Evolutionary conservation across 1,284 basidiomycete genomes (phyloP).

Genomic region (Porodaedalea pini): DNA sequence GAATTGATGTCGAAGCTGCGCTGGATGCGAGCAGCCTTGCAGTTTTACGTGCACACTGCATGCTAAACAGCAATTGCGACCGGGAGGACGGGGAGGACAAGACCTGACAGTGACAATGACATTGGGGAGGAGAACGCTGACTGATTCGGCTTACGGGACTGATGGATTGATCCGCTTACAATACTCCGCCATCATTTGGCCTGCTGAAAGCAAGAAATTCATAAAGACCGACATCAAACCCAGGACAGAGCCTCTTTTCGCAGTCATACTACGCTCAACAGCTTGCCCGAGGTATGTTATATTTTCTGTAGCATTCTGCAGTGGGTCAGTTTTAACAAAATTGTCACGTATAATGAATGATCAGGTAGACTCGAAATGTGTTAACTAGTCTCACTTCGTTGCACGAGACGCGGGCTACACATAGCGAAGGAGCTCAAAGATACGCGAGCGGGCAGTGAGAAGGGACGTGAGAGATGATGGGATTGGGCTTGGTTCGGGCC

Average conservation of each 20-base stretch:
- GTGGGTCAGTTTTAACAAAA: too few relatives aligned
- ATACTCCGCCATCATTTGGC: neutral
- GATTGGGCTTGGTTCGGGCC: slow-evolving; percentile 36
- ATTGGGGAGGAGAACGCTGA: neutral
- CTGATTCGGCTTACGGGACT: neutral
- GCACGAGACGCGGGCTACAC: neutral
- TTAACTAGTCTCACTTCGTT: neutral
- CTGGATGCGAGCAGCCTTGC: neutral
- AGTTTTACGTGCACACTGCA: neutral
- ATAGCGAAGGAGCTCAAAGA: neutral
- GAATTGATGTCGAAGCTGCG: neutral
- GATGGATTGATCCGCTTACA: slow-evolving; percentile 1
- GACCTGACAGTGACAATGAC: neutral
- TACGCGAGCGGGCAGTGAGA: neutral
- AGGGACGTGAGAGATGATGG: neutral
- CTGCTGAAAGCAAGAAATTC: too few relatives aligned
- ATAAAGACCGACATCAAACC: neutral
- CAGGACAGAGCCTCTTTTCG: too few relatives aligned
- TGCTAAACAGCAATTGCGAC: neutral
- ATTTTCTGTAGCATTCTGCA: too few relatives aligned
- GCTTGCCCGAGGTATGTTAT: too few relatives aligned
- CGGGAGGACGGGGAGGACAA: neutral
- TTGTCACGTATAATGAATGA: neutral
- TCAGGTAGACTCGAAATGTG: neutral
- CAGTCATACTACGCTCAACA: too few relatives aligned